Evolutionary conservation across 257 asterid genomes (phyloP).

Genomic region (Penstemon eatonii): DNA sequence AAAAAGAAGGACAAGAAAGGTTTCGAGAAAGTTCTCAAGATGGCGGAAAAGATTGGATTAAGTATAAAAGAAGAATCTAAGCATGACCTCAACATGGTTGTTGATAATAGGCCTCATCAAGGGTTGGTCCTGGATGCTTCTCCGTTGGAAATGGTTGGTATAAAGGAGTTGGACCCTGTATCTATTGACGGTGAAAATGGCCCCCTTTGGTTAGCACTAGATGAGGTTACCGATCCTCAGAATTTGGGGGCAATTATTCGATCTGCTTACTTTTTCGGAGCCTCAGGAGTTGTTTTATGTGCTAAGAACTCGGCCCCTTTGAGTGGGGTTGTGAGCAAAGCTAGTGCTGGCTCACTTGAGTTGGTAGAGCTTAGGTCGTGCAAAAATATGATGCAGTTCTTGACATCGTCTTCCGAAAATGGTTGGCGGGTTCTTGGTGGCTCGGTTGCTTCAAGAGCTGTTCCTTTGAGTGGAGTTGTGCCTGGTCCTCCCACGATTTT

Average conservation of each 20-base stretch:
- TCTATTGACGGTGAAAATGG: slow-evolving; percentile 48
- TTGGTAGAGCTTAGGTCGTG: slow-evolving; percentile 80
- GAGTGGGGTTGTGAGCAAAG: slow-evolving; percentile 97
- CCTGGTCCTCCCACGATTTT: slow-evolving; percentile 77
- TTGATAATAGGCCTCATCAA: slow-evolving; percentile 91
- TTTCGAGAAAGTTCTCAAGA: slow-evolving; percentile 62
- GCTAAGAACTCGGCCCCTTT: slow-evolving; percentile 93
- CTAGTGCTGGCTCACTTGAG: slow-evolving; percentile 94
- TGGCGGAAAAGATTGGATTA: slow-evolving; percentile 69
- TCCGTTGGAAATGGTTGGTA: slow-evolving; percentile 84
- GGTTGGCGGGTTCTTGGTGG: slow-evolving; percentile 97
- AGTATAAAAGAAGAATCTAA: slow-evolving; percentile 61
- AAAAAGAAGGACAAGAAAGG: slow-evolving; percentile 94
- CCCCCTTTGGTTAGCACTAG: slow-evolving; percentile 92
- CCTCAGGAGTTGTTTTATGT: slow-evolving; percentile 78
- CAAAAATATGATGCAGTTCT: slow-evolving; percentile 96
- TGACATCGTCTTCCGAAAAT: slow-evolving; percentile 66
- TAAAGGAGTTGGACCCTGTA: slow-evolving; percentile 77
- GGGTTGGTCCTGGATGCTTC: slow-evolving; percentile 93
- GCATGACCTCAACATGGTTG: slow-evolving; percentile 90
- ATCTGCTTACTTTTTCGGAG: slow-evolving; percentile 88
- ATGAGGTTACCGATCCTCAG: slow-evolving; percentile 95
- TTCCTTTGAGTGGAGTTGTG: slow-evolving; percentile 55
- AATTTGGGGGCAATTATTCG: slow-evolving; percentile 91
- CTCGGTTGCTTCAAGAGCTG: slow-evolving; percentile 66